Evolutionary conservation across 768 basidiomycete species (phyloP).

Genomic region (Suillus subaureus): DNA sequence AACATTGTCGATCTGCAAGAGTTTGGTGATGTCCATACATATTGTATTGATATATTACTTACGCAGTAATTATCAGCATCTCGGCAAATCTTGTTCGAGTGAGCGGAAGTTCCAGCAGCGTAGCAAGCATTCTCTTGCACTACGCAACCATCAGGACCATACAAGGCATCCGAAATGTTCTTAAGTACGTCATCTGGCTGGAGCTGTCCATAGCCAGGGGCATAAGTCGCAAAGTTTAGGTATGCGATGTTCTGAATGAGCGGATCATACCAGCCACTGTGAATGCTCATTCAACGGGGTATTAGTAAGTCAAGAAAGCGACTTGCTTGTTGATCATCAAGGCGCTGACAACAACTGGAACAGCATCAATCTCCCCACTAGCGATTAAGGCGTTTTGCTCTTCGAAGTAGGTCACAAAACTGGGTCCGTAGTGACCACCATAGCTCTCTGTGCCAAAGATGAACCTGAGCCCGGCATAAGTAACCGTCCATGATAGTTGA

Average conservation of each 20-base stretch:
- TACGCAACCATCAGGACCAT: conserved; percentile 49
- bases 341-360: conserved; percentile 55
- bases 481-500: neutral
- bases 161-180: conserved; percentile 52
- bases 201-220: conserved; percentile 69
- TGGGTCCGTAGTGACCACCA: too few relatives aligned
- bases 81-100: conserved; percentile 52
- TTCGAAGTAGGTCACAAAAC: too few relatives aligned
- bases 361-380: conserved; percentile 46
- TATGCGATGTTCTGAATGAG: conserved; percentile 64
- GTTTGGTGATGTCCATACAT: conserved; percentile 1
- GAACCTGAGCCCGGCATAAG: conserved; percentile 40
- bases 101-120: conserved; percentile 48
- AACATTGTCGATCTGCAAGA: conserved; percentile 46
- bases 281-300: neutral
- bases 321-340: conserved; percentile 65
- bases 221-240: conserved; percentile 58
- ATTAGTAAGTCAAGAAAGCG: neutral
- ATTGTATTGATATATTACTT: conserved; percentile 22
- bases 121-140: conserved; percentile 60
- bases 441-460: conserved; percentile 62
- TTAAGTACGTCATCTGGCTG: conserved; percentile 48
- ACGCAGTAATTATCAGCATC: conserved; percentile 61
- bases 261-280: conserved; percentile 68
- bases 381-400: conserved; percentile 37